Base-by-base conservation (phyloP, 345 rosid species). In the Populus ilicifolia region DNA sequence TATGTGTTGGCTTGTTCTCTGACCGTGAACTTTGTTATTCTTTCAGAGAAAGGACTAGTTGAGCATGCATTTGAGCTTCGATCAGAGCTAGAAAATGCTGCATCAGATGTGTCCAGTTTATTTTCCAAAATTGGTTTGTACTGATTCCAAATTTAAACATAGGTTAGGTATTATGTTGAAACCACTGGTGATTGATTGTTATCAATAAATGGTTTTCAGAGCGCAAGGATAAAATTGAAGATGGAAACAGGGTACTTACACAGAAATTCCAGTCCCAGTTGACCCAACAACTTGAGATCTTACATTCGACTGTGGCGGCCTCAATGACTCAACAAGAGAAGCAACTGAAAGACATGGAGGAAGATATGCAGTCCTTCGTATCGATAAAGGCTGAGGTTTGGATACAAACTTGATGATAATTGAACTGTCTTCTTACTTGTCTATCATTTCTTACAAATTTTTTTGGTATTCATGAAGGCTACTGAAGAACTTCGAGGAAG, bases 281-380 rank as follows among this genome's bases (percentile, higher is more conserved):
- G 82, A 92, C 90, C 35, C 93, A 91, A 72, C 97, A 92, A 82
- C 95, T 96, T 76, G 95, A 90, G 78, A 79, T 89, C 74, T 89
- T 96, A 91, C 99, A 94, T 71, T 90, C 85, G 89, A 88, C 92
- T 59, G 95, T 94, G 67, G 97, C 95, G 56, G 80, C 89, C 82
- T 93, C 99, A 76, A 92, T 89, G 71, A 89, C 90, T 72, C 97
- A 87, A 74, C 99, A 94, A 83, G 99, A 91, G 85, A 86, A 83
- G 84, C 98, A 94, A 77, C 88, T 94, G 79, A 94, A 90, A 80
- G 90, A 81, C 77, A 94, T 96, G 97, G 97, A 96, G 83, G 91
- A 90, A 84, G 98, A 96, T 79, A 92, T 96, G 98, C 91, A 89
- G 82, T 89, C 97, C 77, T 94, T 94, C 77, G 99, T 94, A 52